phyloP scores from a whole-genome alignment of 306 rosid species.

The Geum urbanum region DNA sequence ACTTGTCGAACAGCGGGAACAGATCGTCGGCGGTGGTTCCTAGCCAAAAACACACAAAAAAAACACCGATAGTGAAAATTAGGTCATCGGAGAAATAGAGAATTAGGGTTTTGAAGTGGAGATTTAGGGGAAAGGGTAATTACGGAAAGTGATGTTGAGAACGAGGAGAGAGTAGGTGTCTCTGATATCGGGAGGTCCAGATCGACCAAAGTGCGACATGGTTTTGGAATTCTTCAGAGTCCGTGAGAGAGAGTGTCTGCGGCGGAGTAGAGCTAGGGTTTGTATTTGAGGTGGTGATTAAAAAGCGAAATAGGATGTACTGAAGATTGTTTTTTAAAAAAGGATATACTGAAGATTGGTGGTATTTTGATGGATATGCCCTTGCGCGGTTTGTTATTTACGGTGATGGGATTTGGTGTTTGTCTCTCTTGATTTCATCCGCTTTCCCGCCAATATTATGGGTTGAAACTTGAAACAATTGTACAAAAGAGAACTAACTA shows the following conservation, averaged over 20 bases:
- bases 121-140: neutral
- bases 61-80: too few species aligned
- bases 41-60: neutral
- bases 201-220: slow-evolving; percentile 79
- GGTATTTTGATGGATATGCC: slow-evolving; percentile 15
- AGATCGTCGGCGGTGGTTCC: slow-evolving; percentile 77
- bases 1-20: slow-evolving; percentile 67
- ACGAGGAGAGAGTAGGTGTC: slow-evolving; percentile 77
- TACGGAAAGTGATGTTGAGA: slow-evolving; percentile 77
- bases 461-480: too few species aligned
- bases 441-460: neutral
- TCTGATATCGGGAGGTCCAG: slow-evolving; percentile 80
- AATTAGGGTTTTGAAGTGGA: neutral
- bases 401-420: neutral
- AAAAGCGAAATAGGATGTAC: too few species aligned
- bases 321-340: too few species aligned
- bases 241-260: neutral
- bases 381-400: neutral
- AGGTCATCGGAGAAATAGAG: neutral
- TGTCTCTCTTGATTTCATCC: neutral
- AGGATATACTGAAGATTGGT: too few species aligned
- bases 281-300: slow-evolving; percentile 6
- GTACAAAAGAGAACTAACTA: too few species aligned
- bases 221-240: neutral
- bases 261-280: slow-evolving; percentile 36